Base-by-base conservation (phyloP, 208 protist species). In the Acanthamoeba healyi region DNA sequence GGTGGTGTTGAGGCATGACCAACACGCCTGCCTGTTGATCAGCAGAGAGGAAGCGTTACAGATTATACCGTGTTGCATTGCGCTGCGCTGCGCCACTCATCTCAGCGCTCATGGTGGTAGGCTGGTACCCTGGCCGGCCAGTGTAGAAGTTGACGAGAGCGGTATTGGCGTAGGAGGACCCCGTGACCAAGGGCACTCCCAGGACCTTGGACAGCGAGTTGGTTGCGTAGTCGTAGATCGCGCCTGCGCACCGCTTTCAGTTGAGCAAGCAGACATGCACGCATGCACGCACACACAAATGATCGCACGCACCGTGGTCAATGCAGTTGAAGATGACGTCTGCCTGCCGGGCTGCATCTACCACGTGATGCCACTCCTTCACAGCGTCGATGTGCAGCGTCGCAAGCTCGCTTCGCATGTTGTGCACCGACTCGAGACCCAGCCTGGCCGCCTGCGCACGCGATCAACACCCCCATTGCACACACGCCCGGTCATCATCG, bases 311-410 rank as follows among this genome's bases (percentile, higher is more conserved):
- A 42, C 74, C 74, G n/a, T 84, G 42, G n/a, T 84, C 74, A 14
- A 84, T 84, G 40, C 74, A 84, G 36, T 84, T 84, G 36, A 84
- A 84, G 74, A 84, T 54, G 34, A 84, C 74, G 36, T 56, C 74
- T 32, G 74, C n/a, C 19, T 84, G 42, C 9, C 40, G 42, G 42
- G 42, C 34, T 10, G 40, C 74, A 34, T 9, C 74, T 56, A 54
- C 74, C 19, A 84, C 74, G 12, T 36, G 34, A 42, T 36, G 74
- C 74, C 74, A 84, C 24, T 84, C 74, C 24, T 84, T 42, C 9
- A 84, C 74, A 32, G 74, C 74, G 42, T 84, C 74, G 40, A 84
- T 54, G 74, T 84, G 74, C 10, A 42, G 34, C 10, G 74, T 84
- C 40, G 12, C 40, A 14, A 84, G 14, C 40, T 42, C 74, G 17